Base-by-base conservation (phyloP, 768 basidiomycete genomes). In the Boletus speciosus region DNA sequence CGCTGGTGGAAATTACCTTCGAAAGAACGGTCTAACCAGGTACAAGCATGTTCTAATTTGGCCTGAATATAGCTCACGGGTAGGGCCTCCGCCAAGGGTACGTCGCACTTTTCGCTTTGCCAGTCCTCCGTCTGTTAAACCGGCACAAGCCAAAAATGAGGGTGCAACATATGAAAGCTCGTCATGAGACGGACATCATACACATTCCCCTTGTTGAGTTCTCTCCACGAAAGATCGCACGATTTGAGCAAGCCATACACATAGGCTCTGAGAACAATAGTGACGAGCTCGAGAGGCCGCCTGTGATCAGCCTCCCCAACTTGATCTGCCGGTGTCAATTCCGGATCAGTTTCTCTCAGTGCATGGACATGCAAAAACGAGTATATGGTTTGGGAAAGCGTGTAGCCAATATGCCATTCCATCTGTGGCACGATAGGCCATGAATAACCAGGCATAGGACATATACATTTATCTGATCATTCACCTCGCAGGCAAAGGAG, bases 31-130 rank as follows among this genome's bases (percentile, higher is more conserved):
- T 72, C 66, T 5, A 93, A 65, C 87, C 90, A 93, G 21, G 65
- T 56, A 14, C 77, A 74, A 0, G 89, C 87, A 12, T 79, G 76
- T 38, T 89, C 83, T 15, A 93, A 68, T 49, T 75, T 73, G 16
- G 73, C 67, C 7, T 86, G 54, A 25, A 89, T 69, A 52, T 78
- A 76, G 44, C 74, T 73, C 16, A 81, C 78, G 16, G 82, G 77
- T 27, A 85, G 67, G 7, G 78, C 76, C 70, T 94, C 89, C 10
- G 85, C 75, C 5, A 95, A 74, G 0, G 84, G 81, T 0, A 95
- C 78, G 19, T 92, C 92, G 61, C 85, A 88, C 71, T 93, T 94
- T 58, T 97, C 93, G 53, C 87, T 80, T 67, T 92, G 90, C 85
- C 90, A 92, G 62, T 93, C 91, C 76, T 93, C 92, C 56, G 81